Conservation (phyloP, 1,139 yeast species). For the Scheffersomyces titani region DNA sequence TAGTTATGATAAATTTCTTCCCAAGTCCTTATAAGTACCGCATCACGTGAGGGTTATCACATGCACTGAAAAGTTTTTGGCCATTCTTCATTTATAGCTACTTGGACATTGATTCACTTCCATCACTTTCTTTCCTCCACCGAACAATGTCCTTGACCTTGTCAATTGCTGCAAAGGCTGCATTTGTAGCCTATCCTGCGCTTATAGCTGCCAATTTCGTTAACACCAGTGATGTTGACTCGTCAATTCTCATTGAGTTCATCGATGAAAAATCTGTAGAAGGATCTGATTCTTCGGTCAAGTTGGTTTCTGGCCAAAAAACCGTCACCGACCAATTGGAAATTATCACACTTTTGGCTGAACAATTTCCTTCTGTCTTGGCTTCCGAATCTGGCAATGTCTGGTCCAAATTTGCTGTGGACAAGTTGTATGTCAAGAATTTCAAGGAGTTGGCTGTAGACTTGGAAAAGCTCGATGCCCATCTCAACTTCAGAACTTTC, state of each 20-base stretch:
- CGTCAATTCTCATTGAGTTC: constrained; percentile 60
- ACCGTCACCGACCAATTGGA: constrained; percentile 44
- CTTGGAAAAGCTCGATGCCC: constrained; percentile 79
- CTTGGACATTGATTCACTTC: not conserved
- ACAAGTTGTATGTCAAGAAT: constrained; percentile 76
- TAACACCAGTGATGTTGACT: constrained; percentile 49
- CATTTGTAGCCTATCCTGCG: constrained; percentile 76
- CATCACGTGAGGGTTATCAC: not conserved
- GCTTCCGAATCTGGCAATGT: constrained; percentile 38
- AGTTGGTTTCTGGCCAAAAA: constrained; percentile 47
- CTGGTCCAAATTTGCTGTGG: constrained; percentile 72
- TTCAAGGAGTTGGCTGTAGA: constrained; percentile 80
- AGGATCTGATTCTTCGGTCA: constrained; percentile 43
- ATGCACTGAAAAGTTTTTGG: not conserved
- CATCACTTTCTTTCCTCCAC: not conserved
- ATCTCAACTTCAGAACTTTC: constrained; percentile 82
- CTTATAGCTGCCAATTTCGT: constrained; percentile 76
- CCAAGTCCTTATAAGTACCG: too few relatives aligned
- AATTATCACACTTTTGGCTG: constrained; percentile 47
- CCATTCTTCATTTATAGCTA: too few relatives aligned
- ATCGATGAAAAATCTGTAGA: constrained; percentile 61
- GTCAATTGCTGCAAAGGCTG: constrained; percentile 84
- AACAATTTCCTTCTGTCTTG: constrained; percentile 44
- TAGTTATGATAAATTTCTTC: too few relatives aligned
- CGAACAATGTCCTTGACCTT: constrained; percentile 37